A percentile compares a stretch with the other conserved stretches of the same genome.
These are phyloP conservation scores for Brassica incana DNA, from an alignment of 345 rosid genomes.

Conservation along the genomic window DNA sequence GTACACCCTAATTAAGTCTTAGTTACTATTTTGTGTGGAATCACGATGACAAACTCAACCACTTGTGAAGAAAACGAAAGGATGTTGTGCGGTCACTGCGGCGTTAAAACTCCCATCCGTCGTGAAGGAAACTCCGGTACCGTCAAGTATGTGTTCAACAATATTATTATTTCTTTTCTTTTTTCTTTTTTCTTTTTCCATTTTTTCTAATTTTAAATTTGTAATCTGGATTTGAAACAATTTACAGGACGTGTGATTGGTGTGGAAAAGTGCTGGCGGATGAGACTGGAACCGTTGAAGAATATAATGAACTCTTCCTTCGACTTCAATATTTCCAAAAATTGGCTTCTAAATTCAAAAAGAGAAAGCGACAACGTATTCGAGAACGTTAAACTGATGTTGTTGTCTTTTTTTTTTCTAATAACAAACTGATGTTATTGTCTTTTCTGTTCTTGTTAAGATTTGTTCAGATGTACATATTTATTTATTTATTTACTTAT, in stretches of 20 bases:
- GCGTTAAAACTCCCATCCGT: slow-evolving; percentile 22
- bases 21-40: not conserved
- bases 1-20: not conserved
- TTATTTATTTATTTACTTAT: not conserved
- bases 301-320: slow-evolving; percentile 25
- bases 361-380: not conserved
- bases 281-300: slow-evolving; percentile 31
- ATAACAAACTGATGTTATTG: too few species aligned
- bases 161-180: not conserved
- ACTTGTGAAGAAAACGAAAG: slow-evolving; percentile 10
- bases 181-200: not conserved
- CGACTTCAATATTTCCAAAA: slow-evolving; percentile 12
- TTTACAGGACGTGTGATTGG: slow-evolving; percentile 25
- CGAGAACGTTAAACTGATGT: not conserved
- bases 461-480: not conserved
- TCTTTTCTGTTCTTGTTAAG: not conserved
- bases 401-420: not conserved
- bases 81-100: slow-evolving; percentile 34
- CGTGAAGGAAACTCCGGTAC: slow-evolving; percentile 19
- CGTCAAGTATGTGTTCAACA: slow-evolving; percentile 22
- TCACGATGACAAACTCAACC: slow-evolving; percentile 3
- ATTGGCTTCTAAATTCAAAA: not conserved
- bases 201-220: not conserved
- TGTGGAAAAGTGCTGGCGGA: slow-evolving; percentile 36
- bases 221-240: not conserved